Evolutionary conservation across 768 basidiomycete species (phyloP), one percentile per base, ranked within the genome.

Genomic region (Hypholoma sublateritium): DNA sequence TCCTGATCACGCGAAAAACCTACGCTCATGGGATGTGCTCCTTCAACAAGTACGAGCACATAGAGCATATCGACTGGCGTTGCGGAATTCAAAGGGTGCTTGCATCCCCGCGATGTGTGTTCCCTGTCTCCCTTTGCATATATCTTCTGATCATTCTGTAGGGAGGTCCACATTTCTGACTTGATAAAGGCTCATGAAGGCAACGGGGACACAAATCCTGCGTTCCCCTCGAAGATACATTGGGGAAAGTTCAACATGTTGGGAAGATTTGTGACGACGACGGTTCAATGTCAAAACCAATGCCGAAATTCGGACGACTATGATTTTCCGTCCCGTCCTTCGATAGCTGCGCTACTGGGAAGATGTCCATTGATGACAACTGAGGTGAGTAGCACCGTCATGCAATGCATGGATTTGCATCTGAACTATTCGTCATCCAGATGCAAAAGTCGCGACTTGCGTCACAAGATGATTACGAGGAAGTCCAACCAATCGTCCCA

Each of bases 191-290:
- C 93, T 7, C 88, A 97, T 61, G 91, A 93, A 72, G 89, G 86
- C 56, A 95, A 96, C 59, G 77, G 79, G 2, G 91, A 95, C 63
- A 80, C 83, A 59, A 82, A 83, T 59, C 74, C 84, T 6, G 74
- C 80, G 19, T 88, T 91, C 64, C 77, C 85, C 3, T 75, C 70
- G 39, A 85, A 86, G 67, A 90, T 98, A 53, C 94, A 98, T 65
- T 98, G 96, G 96, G 91, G 88, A 24, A 98, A 98, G 72, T 97
- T 91, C 72, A 89, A 88, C 62, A 88, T 93, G 83, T 89, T 98
- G 77, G 95, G 89, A 28, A 82, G 87, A 58, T 93, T 95, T 65
- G 85, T 96, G 55, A 81, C 83, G 50, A 85, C 82, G 64, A 89
- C 94, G 5, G 80, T 81, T 0, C 83, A 89, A 59, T 93, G 89